Evolutionary conservation across 176 grass and related monocot genomes (phyloP).

Genomic region (Zoysia pacifica): DNA sequence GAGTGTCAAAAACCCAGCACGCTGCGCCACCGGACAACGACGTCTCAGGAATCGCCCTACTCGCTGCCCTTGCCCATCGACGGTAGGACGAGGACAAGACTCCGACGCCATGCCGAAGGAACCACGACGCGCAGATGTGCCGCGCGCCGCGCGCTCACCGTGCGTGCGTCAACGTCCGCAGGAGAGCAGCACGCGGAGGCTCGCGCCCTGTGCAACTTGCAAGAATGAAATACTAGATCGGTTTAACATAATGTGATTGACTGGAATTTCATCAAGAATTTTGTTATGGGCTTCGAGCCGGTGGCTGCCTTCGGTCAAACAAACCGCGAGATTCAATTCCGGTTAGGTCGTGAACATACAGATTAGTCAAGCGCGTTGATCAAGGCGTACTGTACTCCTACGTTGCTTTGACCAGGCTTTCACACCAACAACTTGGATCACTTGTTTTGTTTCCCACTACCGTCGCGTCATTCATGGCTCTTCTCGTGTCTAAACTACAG

Average conservation of each 20-base stretch:
- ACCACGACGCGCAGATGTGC: not conserved
- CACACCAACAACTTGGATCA: not conserved
- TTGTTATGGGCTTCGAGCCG: not conserved
- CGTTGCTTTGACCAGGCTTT: not conserved
- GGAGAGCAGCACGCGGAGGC: too few species aligned
- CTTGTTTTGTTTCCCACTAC: not conserved
- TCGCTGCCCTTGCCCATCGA: not conserved
- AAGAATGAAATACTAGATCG: not conserved
- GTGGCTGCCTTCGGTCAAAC: constrained; percentile 30
- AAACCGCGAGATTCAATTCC: not conserved
- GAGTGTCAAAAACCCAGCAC: constrained; percentile 7
- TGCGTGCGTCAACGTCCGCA: not conserved
- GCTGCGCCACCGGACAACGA: not conserved
- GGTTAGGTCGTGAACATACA: constrained; percentile 16
- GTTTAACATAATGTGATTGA: too few species aligned
- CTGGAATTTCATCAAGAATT: too few species aligned
- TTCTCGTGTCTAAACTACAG: not conserved
- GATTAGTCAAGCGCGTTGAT: constrained; percentile 30
- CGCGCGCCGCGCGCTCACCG: not conserved
- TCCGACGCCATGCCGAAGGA: not conserved
- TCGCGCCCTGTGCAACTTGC: not conserved
- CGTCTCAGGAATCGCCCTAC: not conserved
- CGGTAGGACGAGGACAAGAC: not conserved
- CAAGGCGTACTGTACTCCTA: not conserved
- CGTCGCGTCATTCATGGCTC: not conserved